Evolutionary conservation across 164 flowering plant species (phyloP).

Genomic region (Buxus sempervirens): DNA sequence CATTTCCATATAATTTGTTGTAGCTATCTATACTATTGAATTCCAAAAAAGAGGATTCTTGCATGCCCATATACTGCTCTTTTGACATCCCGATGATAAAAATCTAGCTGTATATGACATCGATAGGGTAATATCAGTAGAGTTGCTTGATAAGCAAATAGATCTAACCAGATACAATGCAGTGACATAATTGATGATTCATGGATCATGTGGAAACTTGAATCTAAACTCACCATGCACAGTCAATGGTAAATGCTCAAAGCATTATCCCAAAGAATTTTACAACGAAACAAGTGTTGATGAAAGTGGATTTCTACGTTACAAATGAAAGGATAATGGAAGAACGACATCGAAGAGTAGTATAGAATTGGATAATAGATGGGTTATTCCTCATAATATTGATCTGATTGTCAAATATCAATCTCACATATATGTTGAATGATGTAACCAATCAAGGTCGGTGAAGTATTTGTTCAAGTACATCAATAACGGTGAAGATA

Average conservation of each 20-base stretch:
- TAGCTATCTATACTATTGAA: constrained; percentile 12
- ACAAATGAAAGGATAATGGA: neutral
- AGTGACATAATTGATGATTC: constrained; percentile 7
- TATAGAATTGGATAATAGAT: neutral
- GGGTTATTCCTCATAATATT: neutral
- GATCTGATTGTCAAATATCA: neutral
- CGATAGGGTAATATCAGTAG: constrained; percentile 10
- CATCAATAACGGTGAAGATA: neutral
- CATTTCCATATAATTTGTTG: neutral
- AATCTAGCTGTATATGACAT: neutral
- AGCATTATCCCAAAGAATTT: constrained; percentile 9
- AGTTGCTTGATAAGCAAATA: neutral
- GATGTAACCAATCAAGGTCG: neutral
- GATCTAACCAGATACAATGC: neutral
- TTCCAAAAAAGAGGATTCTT: constrained; percentile 22
- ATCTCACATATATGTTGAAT: neutral
- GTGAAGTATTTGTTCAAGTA: constrained; percentile 7
- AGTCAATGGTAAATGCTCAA: constrained; percentile 1
- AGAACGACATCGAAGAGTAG: neutral
- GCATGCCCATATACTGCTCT: constrained; percentile 21
- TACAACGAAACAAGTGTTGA: neutral
- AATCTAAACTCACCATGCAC: constrained; percentile 9
- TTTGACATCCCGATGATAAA: neutral
- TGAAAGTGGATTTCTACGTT: neutral
- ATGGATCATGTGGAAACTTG: constrained; percentile 19